Evolutionary conservation across 352 stramenopile species (phyloP).

Genomic region (Globisporangium mamillatum): DNA sequence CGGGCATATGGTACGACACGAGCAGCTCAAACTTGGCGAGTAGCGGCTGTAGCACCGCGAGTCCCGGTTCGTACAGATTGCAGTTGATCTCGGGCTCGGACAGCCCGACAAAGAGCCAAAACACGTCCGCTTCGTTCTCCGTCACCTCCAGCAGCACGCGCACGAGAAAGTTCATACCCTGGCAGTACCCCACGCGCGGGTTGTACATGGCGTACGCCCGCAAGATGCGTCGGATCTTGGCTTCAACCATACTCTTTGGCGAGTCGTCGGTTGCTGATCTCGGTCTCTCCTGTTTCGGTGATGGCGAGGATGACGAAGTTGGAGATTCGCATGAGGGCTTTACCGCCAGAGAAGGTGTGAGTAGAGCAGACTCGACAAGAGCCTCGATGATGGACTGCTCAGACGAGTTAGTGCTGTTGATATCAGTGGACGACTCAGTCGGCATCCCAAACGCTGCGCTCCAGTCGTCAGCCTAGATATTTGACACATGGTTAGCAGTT

Average conservation of each 20-base stretch:
- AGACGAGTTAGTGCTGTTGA: neutral
- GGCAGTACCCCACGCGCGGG: constrained; percentile 77
- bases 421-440: neutral
- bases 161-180: constrained; percentile 88
- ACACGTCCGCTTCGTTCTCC: constrained; percentile 68
- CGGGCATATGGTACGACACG: constrained; percentile 65
- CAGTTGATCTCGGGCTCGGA: constrained; percentile 68
- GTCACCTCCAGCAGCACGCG: constrained; percentile 66
- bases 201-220: constrained; percentile 83
- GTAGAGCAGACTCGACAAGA: constrained; percentile 6
- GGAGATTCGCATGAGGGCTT: neutral
- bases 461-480: constrained; percentile 17
- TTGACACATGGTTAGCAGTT: neutral
- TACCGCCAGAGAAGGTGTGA: neutral
- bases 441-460: neutral
- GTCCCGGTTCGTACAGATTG: constrained; percentile 77
- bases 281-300: neutral
- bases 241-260: constrained; percentile 29
- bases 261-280: neutral
- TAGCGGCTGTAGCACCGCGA: constrained; percentile 63
- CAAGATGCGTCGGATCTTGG: constrained; percentile 74
- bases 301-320: neutral
- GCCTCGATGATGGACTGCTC: constrained; percentile 15
- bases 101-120: constrained; percentile 81
- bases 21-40: constrained; percentile 65